These are phyloP conservation scores for Syzygium malaccense DNA, from an alignment of 441 rosid genomes.

Conservation along the genomic window DNA sequence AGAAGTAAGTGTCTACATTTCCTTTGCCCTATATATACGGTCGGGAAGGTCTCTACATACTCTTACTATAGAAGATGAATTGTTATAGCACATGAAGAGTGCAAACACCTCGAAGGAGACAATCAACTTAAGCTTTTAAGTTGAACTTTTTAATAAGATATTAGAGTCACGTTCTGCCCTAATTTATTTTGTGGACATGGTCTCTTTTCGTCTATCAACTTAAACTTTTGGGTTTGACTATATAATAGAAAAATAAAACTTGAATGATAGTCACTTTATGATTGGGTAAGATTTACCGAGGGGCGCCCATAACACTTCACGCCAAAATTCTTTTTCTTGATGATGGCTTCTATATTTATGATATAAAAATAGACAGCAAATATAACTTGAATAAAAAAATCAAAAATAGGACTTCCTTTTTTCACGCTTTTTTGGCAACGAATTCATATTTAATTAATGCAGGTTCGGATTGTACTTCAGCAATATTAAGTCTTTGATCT, in stretches of 20 bases:
- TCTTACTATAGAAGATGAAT: not conserved
- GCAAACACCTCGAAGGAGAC: too few relatives aligned
- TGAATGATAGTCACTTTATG: not conserved
- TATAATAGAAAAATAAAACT: rapidly evolving
- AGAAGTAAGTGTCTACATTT: not conserved
- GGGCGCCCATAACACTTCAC: not conserved
- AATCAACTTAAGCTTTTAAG: not conserved
- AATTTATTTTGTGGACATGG: rapidly evolving
- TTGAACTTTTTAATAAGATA: rapidly evolving
- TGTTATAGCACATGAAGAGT: not conserved
- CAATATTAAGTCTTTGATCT: not conserved
- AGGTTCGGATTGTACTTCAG: not conserved
- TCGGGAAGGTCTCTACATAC: not conserved
- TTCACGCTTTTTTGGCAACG: not conserved
- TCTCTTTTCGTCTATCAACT: rapidly evolving
- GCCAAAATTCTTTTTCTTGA: not conserved
- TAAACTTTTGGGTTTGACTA: rapidly evolving
- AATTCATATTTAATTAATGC: not conserved
- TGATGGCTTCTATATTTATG: not conserved
- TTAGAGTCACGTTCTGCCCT: rapidly evolving
- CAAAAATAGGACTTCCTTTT: not conserved
- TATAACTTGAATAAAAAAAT: not conserved
- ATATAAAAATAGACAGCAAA: not conserved
- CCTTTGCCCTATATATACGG: not conserved
- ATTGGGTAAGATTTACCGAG: rapidly evolving